Conservation (phyloP, 495 filamentous ascomycete genomes). For the Trypethelium eluteriae region DNA sequence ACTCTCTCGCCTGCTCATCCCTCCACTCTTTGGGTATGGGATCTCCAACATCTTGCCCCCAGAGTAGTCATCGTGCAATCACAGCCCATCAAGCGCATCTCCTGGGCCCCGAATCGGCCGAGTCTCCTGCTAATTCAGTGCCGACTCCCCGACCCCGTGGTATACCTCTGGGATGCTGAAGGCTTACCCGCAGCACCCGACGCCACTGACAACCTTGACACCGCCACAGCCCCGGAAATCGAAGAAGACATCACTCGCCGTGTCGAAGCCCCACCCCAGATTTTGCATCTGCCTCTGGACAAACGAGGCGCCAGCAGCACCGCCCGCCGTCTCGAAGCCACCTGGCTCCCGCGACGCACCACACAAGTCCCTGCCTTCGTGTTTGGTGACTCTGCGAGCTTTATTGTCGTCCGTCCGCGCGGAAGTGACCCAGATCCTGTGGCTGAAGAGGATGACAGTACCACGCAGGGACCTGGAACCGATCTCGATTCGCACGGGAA, state of each 20-base stretch:
- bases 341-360: slow-evolving; percentile 1
- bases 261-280: neutral
- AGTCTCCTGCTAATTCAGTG: slow-evolving; percentile 4
- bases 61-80: neutral
- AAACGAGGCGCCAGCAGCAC: neutral
- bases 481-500: too few species aligned
- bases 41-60: neutral
- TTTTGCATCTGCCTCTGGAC: neutral
- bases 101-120: neutral
- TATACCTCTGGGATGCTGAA: slow-evolving; percentile 8
- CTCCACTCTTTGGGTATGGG: slow-evolving; percentile 7
- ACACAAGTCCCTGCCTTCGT: slow-evolving; percentile 3
- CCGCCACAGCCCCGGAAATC: neutral
- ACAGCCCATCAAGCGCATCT: slow-evolving; percentile 2
- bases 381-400: neutral
- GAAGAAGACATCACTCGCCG: neutral
- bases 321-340: neutral
- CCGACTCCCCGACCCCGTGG: neutral
- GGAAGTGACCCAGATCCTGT: neutral
- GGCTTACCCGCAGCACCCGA: neutral
- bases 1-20: slow-evolving; percentile 4
- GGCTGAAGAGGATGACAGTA: neutral
- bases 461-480: neutral
- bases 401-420: neutral
- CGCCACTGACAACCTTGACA: neutral